Evolutionary conservation across 1,284 basidiomycete species (phyloP).

Genomic region (Trametes pubescens): DNA sequence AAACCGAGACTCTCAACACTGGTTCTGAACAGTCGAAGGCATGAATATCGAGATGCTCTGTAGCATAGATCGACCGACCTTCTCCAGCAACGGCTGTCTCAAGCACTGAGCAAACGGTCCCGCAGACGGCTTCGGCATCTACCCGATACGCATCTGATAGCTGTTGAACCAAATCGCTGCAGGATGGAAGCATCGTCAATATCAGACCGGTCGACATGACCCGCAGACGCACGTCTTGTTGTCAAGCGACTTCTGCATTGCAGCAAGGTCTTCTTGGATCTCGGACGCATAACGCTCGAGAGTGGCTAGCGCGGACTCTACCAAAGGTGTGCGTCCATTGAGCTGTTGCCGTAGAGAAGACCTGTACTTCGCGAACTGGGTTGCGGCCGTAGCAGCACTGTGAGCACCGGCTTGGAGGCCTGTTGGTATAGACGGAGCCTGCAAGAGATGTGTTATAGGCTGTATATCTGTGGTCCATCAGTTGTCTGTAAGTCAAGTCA

Average conservation of each 20-base stretch:
- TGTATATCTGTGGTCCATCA: slow-evolving; percentile 51
- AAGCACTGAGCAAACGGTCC: slow-evolving; percentile 50
- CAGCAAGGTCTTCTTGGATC: slow-evolving; percentile 65
- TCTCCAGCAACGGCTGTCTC: slow-evolving; percentile 42
- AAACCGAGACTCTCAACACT: slow-evolving; percentile 45
- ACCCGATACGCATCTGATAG: slow-evolving; percentile 55
- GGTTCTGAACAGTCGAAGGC: slow-evolving; percentile 16
- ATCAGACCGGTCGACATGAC: neutral
- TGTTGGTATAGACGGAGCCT: slow-evolving; percentile 55
- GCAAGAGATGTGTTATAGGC: slow-evolving; percentile 63
- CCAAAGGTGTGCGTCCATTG: slow-evolving; percentile 61
- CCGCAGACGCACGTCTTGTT: slow-evolving; percentile 38
- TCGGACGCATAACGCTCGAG: slow-evolving; percentile 64
- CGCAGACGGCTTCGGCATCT: slow-evolving; percentile 55
- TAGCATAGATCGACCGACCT: slow-evolving; percentile 41
- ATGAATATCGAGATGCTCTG: neutral
- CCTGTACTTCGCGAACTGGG: slow-evolving; percentile 66
- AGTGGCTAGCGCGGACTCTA: slow-evolving; percentile 63
- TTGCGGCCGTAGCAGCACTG: slow-evolving; percentile 48
- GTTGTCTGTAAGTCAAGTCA: neutral
- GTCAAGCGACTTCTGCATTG: slow-evolving; percentile 40
- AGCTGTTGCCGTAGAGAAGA: slow-evolving; percentile 63
- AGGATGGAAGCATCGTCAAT: slow-evolving; percentile 39
- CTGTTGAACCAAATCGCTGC: slow-evolving; percentile 43
- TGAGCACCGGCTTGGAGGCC: slow-evolving; percentile 49